Conservation (phyloP, 2,329 filamentous ascomycete genomes). For the Tolypocladium nubicola region DNA sequence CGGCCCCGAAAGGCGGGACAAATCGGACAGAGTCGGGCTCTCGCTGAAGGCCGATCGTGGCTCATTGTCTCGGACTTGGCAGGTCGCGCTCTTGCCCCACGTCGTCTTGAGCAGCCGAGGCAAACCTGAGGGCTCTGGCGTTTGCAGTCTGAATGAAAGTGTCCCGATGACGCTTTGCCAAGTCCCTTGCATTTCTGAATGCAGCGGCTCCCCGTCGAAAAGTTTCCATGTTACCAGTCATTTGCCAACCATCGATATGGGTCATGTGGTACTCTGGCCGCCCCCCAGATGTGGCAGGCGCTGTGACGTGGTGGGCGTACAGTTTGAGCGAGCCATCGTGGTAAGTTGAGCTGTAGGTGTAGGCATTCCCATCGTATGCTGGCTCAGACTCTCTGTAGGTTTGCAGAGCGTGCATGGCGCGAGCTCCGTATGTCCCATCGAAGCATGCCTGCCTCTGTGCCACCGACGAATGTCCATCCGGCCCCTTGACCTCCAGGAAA, state of each 20-base stretch:
- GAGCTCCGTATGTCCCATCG: constrained; percentile 24
- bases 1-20: too few species aligned
- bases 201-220: constrained; percentile 16
- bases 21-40: too few species aligned
- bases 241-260: constrained; percentile 9
- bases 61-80: too few species aligned
- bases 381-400: constrained; percentile 18
- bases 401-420: constrained; percentile 21
- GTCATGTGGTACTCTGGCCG: constrained; percentile 30
- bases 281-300: constrained; percentile 15
- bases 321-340: constrained; percentile 21
- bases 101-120: too few species aligned
- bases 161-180: constrained; percentile 24
- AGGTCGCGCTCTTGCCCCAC: too few species aligned
- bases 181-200: constrained; percentile 26
- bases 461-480: constrained; percentile 16
- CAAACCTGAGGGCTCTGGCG: not conserved
- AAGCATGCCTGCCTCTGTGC: constrained; percentile 23
- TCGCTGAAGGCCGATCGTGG: too few species aligned
- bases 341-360: constrained; percentile 25
- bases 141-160: constrained; percentile 21
- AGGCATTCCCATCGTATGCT: constrained; percentile 25
- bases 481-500: constrained; percentile 28
- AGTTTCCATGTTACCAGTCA: too few species aligned
- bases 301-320: constrained; percentile 23